Evolutionary conservation across 2,329 filamentous ascomycete species (phyloP).

Genomic region (Pseudocercospora cruenta): DNA sequence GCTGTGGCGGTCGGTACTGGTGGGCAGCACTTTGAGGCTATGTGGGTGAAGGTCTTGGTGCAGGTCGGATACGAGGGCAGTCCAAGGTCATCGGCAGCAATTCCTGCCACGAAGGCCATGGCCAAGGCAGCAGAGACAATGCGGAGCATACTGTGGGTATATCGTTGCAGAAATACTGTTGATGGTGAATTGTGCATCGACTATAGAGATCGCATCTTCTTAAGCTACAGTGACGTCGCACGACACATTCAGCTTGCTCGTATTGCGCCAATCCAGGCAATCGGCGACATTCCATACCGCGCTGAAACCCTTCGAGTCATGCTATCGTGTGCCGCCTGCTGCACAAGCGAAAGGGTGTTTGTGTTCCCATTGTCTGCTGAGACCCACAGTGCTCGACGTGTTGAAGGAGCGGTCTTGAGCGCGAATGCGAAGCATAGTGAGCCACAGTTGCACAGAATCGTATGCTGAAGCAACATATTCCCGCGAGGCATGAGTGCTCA

Average conservation of each 20-base stretch:
- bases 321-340: not conserved
- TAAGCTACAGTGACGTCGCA: not conserved
- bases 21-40: conserved; percentile 13
- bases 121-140: not conserved
- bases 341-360: not conserved
- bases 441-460: not conserved
- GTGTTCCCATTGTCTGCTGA: not conserved
- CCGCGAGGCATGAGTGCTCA: not conserved
- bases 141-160: not conserved
- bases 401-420: too few species aligned
- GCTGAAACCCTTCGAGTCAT: conserved; percentile 6
- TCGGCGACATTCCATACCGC: conserved; percentile 6
- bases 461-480: not conserved
- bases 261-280: not conserved
- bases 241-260: not conserved
- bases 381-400: not conserved
- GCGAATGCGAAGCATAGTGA: not conserved
- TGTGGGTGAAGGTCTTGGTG: conserved; percentile 12
- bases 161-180: not conserved
- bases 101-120: not conserved
- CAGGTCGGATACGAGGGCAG: not conserved
- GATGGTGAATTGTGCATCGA: not conserved
- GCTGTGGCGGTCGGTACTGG: conserved; percentile 10
- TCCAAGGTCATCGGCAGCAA: not conserved
- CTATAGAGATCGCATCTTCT: not conserved